Conservation (phyloP, 1,284 basidiomycete species). For the Ustilago bromivora region DNA sequence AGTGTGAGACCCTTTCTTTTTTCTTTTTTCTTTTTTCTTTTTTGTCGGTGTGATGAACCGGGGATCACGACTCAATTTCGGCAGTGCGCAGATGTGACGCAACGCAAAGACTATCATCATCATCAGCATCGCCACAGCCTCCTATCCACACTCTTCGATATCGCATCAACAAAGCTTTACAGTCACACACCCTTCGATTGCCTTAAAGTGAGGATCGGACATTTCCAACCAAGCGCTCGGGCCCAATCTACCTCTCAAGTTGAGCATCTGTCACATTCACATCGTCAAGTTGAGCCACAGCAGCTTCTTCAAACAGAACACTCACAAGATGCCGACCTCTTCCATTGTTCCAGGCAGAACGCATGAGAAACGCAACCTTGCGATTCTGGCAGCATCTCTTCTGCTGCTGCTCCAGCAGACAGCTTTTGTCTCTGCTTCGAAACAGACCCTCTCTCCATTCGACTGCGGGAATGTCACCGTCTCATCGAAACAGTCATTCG, state of each 20-base stretch:
- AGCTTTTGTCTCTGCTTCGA: constrained; percentile 14
- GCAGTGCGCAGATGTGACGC: not conserved
- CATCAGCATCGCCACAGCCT: not conserved
- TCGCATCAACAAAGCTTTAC: not conserved
- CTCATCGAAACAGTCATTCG: constrained; percentile 40
- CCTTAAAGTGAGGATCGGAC: too few species aligned
- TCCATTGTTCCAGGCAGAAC: constrained; percentile 7
- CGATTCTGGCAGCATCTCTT: constrained; percentile 19
- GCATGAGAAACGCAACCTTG: constrained; percentile 3
- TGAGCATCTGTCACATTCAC: not conserved
- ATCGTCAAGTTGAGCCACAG: not conserved
- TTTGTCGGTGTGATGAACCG: constrained; percentile 1
- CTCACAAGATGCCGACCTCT: constrained; percentile 14
- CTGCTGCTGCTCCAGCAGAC: constrained; percentile 19
- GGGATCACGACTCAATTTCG: constrained; percentile 10
- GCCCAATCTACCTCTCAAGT: not conserved
- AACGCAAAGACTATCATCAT: constrained; percentile 6
- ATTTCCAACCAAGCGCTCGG: too few species aligned
- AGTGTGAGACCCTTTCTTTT: constrained; percentile 12
- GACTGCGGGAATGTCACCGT: constrained; percentile 45
- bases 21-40: too few species aligned
- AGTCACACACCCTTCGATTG: not conserved
- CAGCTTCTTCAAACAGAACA: constrained; percentile 9
- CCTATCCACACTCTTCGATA: not conserved
- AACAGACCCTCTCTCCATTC: constrained; percentile 48